A percentile compares a stretch with the other conserved stretches of the same genome.
Evolutionary conservation across 345 rosid species (phyloP).

Genomic region (Crucihimalaya himalaica): DNA sequence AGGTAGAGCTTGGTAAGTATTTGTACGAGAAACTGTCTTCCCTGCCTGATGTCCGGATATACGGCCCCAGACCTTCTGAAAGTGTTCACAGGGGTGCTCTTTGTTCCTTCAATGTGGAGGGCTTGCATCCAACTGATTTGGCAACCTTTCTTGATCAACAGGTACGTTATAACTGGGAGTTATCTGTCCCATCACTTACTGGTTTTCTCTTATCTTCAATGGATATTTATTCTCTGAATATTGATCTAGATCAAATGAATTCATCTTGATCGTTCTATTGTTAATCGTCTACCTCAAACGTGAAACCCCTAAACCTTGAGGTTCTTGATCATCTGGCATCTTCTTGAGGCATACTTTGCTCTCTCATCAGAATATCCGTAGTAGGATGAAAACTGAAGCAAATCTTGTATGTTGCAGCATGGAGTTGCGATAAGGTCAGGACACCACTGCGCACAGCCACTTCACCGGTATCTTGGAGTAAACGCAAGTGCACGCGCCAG

Average conservation of each 20-base stretch:
- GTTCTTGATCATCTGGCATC: neutral
- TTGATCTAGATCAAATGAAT: neutral
- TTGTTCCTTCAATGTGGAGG: constrained; percentile 87
- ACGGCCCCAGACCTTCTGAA: constrained; percentile 85
- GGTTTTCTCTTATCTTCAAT: constrained; percentile 1
- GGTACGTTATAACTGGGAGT: constrained; percentile 46
- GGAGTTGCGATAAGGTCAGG: constrained; percentile 98
- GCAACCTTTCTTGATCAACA: constrained; percentile 93
- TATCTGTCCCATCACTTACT: neutral
- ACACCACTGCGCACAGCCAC: constrained; percentile 97
- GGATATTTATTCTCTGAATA: neutral
- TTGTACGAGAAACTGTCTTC: constrained; percentile 68
- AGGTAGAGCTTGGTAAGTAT: constrained; percentile 72
- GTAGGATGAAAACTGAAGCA: constrained; percentile 9
- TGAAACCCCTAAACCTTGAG: neutral
- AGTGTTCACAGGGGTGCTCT: constrained; percentile 62
- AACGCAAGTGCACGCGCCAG: constrained; percentile 92
- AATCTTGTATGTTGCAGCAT: constrained; percentile 58
- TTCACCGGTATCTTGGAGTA: constrained; percentile 79
- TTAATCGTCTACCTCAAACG: neutral
- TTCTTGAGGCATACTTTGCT: neutral
- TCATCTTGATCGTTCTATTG: neutral
- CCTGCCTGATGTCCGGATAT: constrained; percentile 64
- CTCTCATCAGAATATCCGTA: neutral
- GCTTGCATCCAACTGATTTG: constrained; percentile 82